phyloP scores from a whole-genome alignment of 2,329 filamentous ascomycete species.

The Alternaria conjuncta region DNA sequence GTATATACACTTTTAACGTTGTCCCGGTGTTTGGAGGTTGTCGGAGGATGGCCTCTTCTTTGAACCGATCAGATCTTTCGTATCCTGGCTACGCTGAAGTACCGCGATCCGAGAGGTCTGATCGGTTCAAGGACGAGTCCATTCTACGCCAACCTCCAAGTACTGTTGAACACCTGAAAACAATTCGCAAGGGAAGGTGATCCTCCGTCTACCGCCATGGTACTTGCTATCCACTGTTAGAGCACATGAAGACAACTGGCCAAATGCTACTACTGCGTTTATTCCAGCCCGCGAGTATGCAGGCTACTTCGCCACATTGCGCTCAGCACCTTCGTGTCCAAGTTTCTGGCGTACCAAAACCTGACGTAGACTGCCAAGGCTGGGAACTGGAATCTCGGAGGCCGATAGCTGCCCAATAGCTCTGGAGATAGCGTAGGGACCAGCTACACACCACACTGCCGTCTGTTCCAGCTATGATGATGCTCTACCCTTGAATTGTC shows the following conservation, averaged over 20 bases:
- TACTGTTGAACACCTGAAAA: not conserved
- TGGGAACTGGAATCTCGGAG: conserved; percentile 4
- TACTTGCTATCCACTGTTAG: no score
- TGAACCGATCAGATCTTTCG: not conserved
- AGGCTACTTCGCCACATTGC: conserved; percentile 1
- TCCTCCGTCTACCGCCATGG: no score
- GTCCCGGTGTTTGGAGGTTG: not conserved
- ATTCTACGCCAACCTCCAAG: not conserved
- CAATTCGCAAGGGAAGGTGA: not conserved
- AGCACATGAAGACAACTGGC: no score
- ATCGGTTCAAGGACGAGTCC: not conserved
- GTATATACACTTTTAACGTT: not conserved
- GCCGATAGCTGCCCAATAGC: not conserved
- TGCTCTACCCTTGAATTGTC: not conserved
- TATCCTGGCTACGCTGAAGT: not conserved
- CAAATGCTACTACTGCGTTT: no score
- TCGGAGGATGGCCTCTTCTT: not conserved
- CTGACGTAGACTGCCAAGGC: conserved; percentile 30
- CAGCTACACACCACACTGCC: conserved; percentile 1
- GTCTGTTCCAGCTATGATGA: not conserved
- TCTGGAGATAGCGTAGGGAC: not conserved
- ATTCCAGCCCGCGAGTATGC: no score
- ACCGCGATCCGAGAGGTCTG: not conserved
- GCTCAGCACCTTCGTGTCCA: not conserved
- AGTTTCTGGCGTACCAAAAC: conserved; percentile 9